phyloP scores from a whole-genome alignment of 805 yeast genomes.

The Priceomyces medius region DNA sequence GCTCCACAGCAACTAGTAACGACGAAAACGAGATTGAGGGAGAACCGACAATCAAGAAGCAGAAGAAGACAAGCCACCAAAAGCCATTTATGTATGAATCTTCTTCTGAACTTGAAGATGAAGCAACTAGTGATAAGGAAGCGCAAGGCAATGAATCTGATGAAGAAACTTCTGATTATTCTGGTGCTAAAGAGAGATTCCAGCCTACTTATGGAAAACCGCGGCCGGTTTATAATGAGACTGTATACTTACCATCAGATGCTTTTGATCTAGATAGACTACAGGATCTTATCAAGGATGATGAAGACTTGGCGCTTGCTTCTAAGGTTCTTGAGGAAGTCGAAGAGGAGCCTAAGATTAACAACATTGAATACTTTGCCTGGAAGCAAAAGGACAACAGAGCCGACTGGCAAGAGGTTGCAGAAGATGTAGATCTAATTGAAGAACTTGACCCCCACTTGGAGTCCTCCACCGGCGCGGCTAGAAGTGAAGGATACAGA shows the following conservation, averaged over 20 bases:
- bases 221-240: slow-evolving; percentile 51
- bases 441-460: slow-evolving; percentile 29
- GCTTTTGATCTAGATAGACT: slow-evolving; percentile 46
- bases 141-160: slow-evolving; percentile 26
- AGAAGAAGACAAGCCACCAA: slow-evolving; percentile 22
- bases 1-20: slow-evolving; percentile 25
- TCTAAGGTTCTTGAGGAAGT: slow-evolving; percentile 38
- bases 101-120: slow-evolving; percentile 28
- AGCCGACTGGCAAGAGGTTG: slow-evolving; percentile 17
- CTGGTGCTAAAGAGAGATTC: slow-evolving; percentile 36
- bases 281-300: slow-evolving; percentile 61
- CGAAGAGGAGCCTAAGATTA: slow-evolving; percentile 19
- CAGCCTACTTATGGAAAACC: slow-evolving; percentile 56
- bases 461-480: slow-evolving; percentile 55
- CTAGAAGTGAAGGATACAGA: slow-evolving; percentile 69
- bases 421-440: slow-evolving; percentile 29
- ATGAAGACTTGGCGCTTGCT: slow-evolving; percentile 66
- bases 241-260: slow-evolving; percentile 21
- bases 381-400: slow-evolving; percentile 52
- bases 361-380: slow-evolving; percentile 58
- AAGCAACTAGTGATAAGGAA: slow-evolving; percentile 20
- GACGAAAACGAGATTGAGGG: slow-evolving; percentile 14
- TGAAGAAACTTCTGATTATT: slow-evolving; percentile 24
- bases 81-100: slow-evolving; percentile 36
- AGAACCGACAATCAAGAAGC: slow-evolving; percentile 20